Evolutionary conservation across 2,329 filamentous ascomycete genomes (phyloP), one percentile per base, ranked within the genome.

Genomic region (Xylariaceae sp.): DNA sequence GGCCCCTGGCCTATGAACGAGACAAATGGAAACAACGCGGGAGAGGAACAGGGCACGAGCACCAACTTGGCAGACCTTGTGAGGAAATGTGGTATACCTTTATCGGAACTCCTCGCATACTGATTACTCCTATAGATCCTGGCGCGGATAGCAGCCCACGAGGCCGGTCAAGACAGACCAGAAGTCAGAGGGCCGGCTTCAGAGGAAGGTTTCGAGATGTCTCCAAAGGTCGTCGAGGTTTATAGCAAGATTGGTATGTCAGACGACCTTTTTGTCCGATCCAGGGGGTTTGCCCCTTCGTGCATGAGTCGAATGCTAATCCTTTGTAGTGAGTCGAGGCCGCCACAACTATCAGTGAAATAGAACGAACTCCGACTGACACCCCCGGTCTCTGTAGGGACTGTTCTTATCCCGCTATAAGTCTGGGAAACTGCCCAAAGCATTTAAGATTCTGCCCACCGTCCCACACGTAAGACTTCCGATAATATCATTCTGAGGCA

Each of bases 401-500:
- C 32, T 47, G 50, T 83, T 97, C 44, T 74, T 98, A 43, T 88
- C 87, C 17, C 80, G 90, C 49, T 97, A 95, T 70, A 95, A 94
- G 66, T 90, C 85, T 11, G 92, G 92, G n/a, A 90, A 90, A 50
- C 74, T 98, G 21, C 92, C 92, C 14, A 98, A 98, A 65, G 90
- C 90, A 1, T 94, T 98, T 74, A 97, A 97, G 66, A 88, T 97
- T 49, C 75, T 98, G 7, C 92, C 92, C 2, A 89, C 88, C 1
- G 78, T 97, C 11, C 88, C 88, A 6, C 80, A 92, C 13, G 43
- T 46, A 38, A 42, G 43, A 40, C 11, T 24, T 24, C 11, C 21
- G 21, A n/a, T n/a, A n/a, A n/a, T n/a, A n/a, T n/a, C n/a, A n/a
- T n/a, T n/a, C n/a, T n/a, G n/a, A n/a, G n/a, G n/a, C n/a, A n/a